These are phyloP conservation scores for Acacia acuminata DNA, from an alignment of 306 rosid genomes.

Conservation along the genomic window DNA sequence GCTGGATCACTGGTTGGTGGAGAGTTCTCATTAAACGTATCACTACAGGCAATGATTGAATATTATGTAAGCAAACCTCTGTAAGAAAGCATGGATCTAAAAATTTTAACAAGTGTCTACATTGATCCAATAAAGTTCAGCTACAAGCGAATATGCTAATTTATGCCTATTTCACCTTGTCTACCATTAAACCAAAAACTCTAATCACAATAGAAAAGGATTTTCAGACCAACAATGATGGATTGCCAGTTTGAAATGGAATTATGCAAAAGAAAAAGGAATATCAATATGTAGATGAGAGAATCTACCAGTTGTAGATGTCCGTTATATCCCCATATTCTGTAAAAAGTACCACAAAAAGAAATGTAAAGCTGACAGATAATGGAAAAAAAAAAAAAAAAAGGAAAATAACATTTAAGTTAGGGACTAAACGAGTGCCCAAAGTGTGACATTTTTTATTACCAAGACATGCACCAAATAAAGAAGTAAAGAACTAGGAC, in stretches of 20 bases:
- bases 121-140: slow-evolving; percentile 3
- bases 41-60: slow-evolving; percentile 56
- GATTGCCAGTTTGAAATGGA: slow-evolving; percentile 24
- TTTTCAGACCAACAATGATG: not conserved
- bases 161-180: not conserved
- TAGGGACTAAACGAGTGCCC: not conserved
- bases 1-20: slow-evolving; percentile 81
- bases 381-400: slow-evolving; percentile 1
- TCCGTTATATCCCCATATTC: slow-evolving; percentile 95
- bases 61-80: slow-evolving; percentile 21
- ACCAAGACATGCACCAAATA: not conserved
- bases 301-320: slow-evolving; percentile 82
- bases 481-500: not conserved
- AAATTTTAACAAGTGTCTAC: not conserved
- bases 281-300: slow-evolving; percentile 26
- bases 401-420: not conserved
- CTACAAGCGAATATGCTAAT: slow-evolving; percentile 11
- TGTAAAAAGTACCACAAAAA: slow-evolving; percentile 36
- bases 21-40: slow-evolving; percentile 92
- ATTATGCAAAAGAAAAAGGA: slow-evolving; percentile 5
- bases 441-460: slow-evolving; percentile 9
- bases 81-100: slow-evolving; percentile 26
- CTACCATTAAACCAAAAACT: slow-evolving; percentile 12
- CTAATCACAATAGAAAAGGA: not conserved
- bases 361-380: slow-evolving; percentile 26